Conservation (phyloP, 176 grass and related monocot species). For the Canna indica region DNA sequence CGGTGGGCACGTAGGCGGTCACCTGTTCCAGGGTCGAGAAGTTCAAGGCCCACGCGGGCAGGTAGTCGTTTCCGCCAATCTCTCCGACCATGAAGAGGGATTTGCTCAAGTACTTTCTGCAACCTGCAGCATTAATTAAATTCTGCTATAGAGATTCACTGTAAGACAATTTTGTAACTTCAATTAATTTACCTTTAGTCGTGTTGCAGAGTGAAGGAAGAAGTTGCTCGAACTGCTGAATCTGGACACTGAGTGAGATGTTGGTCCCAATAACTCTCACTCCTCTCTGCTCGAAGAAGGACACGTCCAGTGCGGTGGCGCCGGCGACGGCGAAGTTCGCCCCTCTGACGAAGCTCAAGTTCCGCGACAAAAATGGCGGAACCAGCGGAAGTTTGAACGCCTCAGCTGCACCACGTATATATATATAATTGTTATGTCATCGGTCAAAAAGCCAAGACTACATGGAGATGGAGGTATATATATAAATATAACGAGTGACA, state of each 20-base stretch:
- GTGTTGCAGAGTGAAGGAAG: constrained; percentile 64
- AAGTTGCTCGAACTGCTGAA: constrained; percentile 64
- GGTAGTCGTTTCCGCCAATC: constrained; percentile 27
- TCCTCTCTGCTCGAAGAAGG: constrained; percentile 60
- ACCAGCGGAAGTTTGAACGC: constrained; percentile 70
- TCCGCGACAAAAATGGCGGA: constrained; percentile 43
- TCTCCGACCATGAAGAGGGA: constrained; percentile 25
- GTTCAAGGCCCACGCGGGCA: neutral
- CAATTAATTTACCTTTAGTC: constrained; percentile 46
- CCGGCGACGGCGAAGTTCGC: constrained; percentile 79
- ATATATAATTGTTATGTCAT: neutral
- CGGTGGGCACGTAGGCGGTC: constrained; percentile 9
- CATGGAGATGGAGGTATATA: neutral
- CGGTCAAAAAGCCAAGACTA: neutral
- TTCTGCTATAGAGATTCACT: too few species aligned
- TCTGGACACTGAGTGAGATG: constrained; percentile 51
- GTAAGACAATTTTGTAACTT: too few species aligned
- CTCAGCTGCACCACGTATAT: constrained; percentile 35
- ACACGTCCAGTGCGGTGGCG: constrained; percentile 67
- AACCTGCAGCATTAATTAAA: neutral
- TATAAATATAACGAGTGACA: too few species aligned
- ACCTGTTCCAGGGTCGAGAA: neutral
- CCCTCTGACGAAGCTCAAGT: constrained; percentile 38
- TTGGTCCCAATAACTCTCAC: constrained; percentile 50
- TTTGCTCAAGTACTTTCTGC: constrained; percentile 11